Evolutionary conservation across 2,329 filamentous ascomycete species (phyloP), one percentile per base, ranked within the genome.

Genomic region (Curvularia hawaiiensis): DNA sequence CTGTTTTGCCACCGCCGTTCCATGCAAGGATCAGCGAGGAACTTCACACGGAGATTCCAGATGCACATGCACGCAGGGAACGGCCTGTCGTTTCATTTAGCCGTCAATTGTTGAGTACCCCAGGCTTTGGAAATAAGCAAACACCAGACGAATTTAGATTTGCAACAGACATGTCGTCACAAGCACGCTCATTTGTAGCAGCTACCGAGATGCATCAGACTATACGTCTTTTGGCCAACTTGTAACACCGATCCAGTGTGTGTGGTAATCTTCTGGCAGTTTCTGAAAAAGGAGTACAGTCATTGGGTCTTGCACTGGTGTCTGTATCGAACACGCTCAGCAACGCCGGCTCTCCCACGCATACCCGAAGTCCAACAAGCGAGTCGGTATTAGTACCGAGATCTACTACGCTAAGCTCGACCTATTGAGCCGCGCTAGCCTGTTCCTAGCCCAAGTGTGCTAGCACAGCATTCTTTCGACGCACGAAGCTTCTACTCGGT

Each of bases 321-420:
- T 38, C 22, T 10, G 41, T 38, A 28, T 46, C 2, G 35, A 44
- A 40, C 18, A 50, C 39, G 41, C 59, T 50, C 47, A 44, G 38
- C 43, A 7, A 55, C 33, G 38, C 35, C 58, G 55, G 58, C 50
- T 54, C 54, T 58, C 54, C 56, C n/a, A 58, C 18, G 14, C 33
- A 47, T 47, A 28, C 47, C 56, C 52, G 56, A 41, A 26, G 33
- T 20, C n/a, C 28, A 35, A 20, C 16, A 50, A 22, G 47, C 47
- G 47, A 50, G 47, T 40, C 39, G 39, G 44, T 26, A 31, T 44
- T 56, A 50, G 52, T 40, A 6, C 46, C 58, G 48, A 54, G 47
- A 54, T 58, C 51, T 39, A 35, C 51, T 39, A 35, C 58, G 39
- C 20, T 22, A 11, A 30, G n/a, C 40, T 31, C 50, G 43, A 39